phyloP scores from a whole-genome alignment of 805 yeast species.

The Kockiozyma suomiensis region DNA sequence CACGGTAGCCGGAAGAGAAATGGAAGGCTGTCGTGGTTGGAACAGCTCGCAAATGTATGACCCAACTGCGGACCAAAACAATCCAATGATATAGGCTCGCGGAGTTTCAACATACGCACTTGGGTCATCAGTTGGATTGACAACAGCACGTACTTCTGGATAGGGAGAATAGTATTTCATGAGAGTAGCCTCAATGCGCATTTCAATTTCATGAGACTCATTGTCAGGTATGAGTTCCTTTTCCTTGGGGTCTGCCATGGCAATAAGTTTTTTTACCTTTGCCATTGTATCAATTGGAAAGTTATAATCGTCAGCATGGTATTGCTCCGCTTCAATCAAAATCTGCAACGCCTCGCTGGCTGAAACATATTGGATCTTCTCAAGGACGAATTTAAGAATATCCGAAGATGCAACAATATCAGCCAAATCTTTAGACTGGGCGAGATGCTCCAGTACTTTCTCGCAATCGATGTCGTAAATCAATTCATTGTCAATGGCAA shows the following conservation, averaged over 20 bases:
- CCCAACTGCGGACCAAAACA: conserved; percentile 57
- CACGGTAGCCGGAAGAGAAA: conserved; percentile 59
- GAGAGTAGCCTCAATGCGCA: conserved; percentile 48
- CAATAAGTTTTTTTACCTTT: conserved; percentile 34
- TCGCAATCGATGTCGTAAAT: background rate
- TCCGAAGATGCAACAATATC: conserved; percentile 1
- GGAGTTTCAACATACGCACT: conserved; percentile 51
- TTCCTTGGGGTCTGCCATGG: conserved; percentile 34
- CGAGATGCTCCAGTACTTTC: background rate
- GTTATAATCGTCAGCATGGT: conserved; percentile 51
- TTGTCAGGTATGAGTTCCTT: background rate
- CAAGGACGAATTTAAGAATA: conserved; percentile 45
- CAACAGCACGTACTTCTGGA: conserved; percentile 53
- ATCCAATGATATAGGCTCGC: conserved; percentile 55
- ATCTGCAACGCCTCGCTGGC: conserved; percentile 46
- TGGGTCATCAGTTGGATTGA: conserved; percentile 48
- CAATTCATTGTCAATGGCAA: background rate
- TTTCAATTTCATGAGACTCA: conserved; percentile 22
- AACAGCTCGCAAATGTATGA: conserved; percentile 62
- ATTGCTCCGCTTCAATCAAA: conserved; percentile 44
- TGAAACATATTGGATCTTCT: conserved; percentile 44
- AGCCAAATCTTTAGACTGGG: background rate
- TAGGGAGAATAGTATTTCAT: conserved; percentile 53
- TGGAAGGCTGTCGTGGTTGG: conserved; percentile 57
- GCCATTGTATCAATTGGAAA: conserved; percentile 46